Evolutionary conservation across 345 rosid genomes (phyloP).

Genomic region (Citrus reticulata): DNA sequence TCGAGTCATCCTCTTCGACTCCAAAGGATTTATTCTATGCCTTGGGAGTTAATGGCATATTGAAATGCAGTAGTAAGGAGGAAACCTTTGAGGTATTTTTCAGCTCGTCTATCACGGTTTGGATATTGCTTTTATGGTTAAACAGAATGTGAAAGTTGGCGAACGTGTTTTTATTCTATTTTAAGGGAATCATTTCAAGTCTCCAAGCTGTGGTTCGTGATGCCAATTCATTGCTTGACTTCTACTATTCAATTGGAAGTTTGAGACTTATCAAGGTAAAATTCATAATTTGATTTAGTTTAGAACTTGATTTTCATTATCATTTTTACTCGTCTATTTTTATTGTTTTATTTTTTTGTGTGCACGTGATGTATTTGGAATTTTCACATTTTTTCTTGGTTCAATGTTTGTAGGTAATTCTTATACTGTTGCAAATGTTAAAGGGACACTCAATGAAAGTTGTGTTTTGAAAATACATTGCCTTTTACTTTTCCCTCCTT

Average conservation of each 20-base stretch:
- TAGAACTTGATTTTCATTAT: background rate
- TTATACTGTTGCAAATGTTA: background rate
- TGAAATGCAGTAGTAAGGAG: slow-evolving; percentile 49
- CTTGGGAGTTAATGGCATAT: slow-evolving; percentile 58
- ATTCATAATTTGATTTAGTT: background rate
- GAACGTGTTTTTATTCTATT: background rate
- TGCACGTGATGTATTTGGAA: background rate
- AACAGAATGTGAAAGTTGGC: background rate
- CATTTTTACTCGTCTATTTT: background rate
- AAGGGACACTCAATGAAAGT: background rate
- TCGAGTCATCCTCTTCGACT: slow-evolving; percentile 54
- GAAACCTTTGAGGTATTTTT: slow-evolving; percentile 53
- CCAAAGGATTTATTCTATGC: slow-evolving; percentile 67
- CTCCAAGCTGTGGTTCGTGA: slow-evolving; percentile 58
- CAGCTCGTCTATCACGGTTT: background rate
- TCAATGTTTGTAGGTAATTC: background rate
- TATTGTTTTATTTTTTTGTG: background rate
- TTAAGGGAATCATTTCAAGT: slow-evolving; percentile 56
- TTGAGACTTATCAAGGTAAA: slow-evolving; percentile 79
- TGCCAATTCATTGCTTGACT: slow-evolving; percentile 74
- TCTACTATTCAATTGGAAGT: slow-evolving; percentile 67
- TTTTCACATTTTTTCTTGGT: background rate
- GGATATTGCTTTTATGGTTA: background rate
- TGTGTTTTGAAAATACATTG: background rate
- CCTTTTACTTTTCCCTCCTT: slow-evolving; percentile 3